phyloP scores from a whole-genome alignment of 2,329 filamentous ascomycete genomes.

The Hypomyces perniciosus region DNA sequence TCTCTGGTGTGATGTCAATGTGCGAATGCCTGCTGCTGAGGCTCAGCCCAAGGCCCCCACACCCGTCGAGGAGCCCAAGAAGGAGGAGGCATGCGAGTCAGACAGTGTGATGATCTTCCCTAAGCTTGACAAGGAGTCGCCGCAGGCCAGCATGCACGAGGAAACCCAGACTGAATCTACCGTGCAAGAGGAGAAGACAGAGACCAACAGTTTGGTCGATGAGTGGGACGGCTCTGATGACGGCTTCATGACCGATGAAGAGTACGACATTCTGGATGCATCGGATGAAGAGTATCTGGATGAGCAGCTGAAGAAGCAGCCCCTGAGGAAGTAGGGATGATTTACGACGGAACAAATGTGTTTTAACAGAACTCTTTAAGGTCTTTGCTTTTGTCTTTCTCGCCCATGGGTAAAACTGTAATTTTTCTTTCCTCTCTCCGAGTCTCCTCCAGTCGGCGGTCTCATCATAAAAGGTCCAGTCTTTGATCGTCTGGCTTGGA shows the following conservation, averaged over 20 bases:
- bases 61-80: constrained; percentile 22
- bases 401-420: constrained; percentile 8
- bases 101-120: constrained; percentile 89
- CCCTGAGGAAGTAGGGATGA: constrained; percentile 28
- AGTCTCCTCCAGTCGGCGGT: background rate
- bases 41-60: constrained; percentile 20
- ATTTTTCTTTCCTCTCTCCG: background rate
- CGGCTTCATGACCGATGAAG: constrained; percentile 91
- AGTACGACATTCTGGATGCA: constrained; percentile 95
- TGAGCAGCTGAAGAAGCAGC: constrained; percentile 42
- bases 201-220: constrained; percentile 45
- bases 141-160: constrained; percentile 71
- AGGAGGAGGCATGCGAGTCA: constrained; percentile 26
- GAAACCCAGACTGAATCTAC: constrained; percentile 39
- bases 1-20: constrained; percentile 87
- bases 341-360: background rate
- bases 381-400: constrained; percentile 4
- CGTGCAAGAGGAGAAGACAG: constrained; percentile 11
- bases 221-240: constrained; percentile 61
- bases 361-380: constrained; percentile 9
- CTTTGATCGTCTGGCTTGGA: background rate
- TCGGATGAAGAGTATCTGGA: constrained; percentile 78
- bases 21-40: constrained; percentile 39
- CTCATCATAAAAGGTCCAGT: background rate
- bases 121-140: constrained; percentile 90